Evolutionary conservation across 2,329 filamentous ascomycete species (phyloP).

Genomic region (Colletotrichum gigasporum): DNA sequence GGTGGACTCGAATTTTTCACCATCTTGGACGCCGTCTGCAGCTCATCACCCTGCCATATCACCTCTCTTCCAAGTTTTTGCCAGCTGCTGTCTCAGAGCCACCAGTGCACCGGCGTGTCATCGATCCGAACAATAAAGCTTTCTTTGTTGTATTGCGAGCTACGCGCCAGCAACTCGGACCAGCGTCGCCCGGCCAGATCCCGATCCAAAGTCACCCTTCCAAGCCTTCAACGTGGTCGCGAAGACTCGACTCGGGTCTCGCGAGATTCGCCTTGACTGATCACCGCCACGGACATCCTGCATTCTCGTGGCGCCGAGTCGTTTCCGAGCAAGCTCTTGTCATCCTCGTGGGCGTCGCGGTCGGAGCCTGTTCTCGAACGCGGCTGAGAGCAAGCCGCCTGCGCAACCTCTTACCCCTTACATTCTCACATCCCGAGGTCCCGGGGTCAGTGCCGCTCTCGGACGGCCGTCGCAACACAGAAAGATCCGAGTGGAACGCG

Average conservation of each 20-base stretch:
- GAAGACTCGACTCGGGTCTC: constrained; percentile 11
- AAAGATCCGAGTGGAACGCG: constrained; percentile 1
- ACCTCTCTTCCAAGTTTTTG: background rate
- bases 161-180: background rate
- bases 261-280: background rate
- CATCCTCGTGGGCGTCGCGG: background rate
- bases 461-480: background rate
- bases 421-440: background rate
- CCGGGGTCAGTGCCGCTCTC: constrained; percentile 12
- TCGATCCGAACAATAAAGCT: constrained; percentile 1
- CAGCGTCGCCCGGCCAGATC: background rate
- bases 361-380: background rate
- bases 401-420: constrained; percentile 4
- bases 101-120: constrained; percentile 1
- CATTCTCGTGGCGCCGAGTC: constrained; percentile 15
- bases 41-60: constrained; percentile 4
- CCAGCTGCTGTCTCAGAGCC: constrained; percentile 11
- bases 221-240: constrained; percentile 22
- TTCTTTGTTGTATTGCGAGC: background rate
- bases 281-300: background rate
- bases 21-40: background rate
- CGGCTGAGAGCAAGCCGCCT: constrained; percentile 4
- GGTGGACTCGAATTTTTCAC: constrained; percentile 27
- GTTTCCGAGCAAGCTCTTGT: background rate
- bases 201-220: background rate